phyloP scores from a whole-genome alignment of 2,329 filamentous ascomycete species.

The Phialocephala sp. region DNA sequence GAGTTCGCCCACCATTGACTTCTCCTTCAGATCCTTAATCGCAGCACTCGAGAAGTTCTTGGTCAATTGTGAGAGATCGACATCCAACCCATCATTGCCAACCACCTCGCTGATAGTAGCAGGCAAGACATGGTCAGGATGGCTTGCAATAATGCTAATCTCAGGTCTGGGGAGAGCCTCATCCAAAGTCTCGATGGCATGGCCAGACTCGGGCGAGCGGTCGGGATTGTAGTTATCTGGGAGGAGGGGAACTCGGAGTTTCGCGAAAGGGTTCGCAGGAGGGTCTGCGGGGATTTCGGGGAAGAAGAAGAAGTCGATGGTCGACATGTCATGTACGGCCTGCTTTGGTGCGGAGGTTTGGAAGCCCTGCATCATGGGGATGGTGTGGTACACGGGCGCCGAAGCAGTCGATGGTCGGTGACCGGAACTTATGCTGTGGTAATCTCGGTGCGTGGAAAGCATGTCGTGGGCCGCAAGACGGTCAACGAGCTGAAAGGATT shows the following conservation, averaged over 20 bases:
- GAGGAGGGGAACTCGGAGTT: conserved; percentile 62
- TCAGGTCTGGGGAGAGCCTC: conserved; percentile 50
- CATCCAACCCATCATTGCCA: conserved; percentile 51
- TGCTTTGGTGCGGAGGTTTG: conserved; percentile 52
- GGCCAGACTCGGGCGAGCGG: conserved; percentile 40
- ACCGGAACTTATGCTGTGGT: conserved; percentile 35
- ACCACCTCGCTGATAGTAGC: conserved; percentile 63
- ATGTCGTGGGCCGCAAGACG: conserved; percentile 37
- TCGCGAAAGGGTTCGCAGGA: conserved; percentile 41
- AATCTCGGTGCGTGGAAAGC: conserved; percentile 28
- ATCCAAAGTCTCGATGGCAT: conserved; percentile 53
- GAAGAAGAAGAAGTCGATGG: conserved; percentile 56
- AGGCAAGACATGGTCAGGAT: conserved; percentile 59
- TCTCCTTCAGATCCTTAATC: conserved; percentile 48
- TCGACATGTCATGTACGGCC: conserved; percentile 40
- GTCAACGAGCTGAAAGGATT: conserved; percentile 36
- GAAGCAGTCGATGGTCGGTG: conserved; percentile 44
- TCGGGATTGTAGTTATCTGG: conserved; percentile 59
- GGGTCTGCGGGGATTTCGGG: conserved; percentile 50
- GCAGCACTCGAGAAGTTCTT: conserved; percentile 22
- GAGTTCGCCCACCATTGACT: conserved; percentile 58
- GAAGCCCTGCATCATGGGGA: conserved; percentile 70
- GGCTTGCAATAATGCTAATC: conserved; percentile 61
- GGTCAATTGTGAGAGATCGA: conserved; percentile 62
- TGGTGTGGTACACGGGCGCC: conserved; percentile 49